Base-by-base conservation (phyloP, 306 rosid genomes). In the Chamaecrista fasciculata region DNA sequence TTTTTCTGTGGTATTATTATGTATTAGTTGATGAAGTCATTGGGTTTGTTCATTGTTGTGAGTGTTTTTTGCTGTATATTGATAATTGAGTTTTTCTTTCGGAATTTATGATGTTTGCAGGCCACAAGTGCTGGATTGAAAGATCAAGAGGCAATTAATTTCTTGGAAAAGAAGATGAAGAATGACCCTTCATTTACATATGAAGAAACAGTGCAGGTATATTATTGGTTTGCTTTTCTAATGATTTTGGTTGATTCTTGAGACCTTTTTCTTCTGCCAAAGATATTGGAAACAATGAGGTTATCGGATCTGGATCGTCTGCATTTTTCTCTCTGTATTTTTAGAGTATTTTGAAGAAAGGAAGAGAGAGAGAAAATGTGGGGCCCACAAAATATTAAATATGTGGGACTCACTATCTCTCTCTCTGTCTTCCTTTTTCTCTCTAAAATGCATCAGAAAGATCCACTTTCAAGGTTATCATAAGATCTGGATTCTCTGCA, bases 91-190 rank as follows among this genome's bases (percentile, higher is more conserved):
- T 71, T 26, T 70, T 53, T 80, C 18, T 33, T n/a, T 7, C n/a
- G 16, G 58, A 74, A 52, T 69, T 66, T 42, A 11, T 69, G 73
- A 57, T 83, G 75, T 48, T 50, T 52, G 60, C 76, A 95, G 99
- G 97, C 99, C 55, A 95, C 99, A 46, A 95, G 99, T 78, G 97
- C 99, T 77, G 99, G 99, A 72, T 83, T 73, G 62, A 95, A 95
- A 82, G 99, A 95, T 75, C 99, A 95, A 77, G 99, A 95, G 84
- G 99, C 97, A n/a, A 89, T 95, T 47, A 95, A 95, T 84, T 95
- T 95, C 87, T 83, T 95, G 89, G 99, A 95, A 79, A 95, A 95
- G 89, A 95, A 95, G 82, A 95, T 95, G 99, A 95, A 95, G 91
- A 91, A 81, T 72, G 96, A 91, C 74, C 99, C 99, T 76, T 80